Conservation (phyloP, 345 rosid genomes). For the Hibiscus tridactylites region DNA sequence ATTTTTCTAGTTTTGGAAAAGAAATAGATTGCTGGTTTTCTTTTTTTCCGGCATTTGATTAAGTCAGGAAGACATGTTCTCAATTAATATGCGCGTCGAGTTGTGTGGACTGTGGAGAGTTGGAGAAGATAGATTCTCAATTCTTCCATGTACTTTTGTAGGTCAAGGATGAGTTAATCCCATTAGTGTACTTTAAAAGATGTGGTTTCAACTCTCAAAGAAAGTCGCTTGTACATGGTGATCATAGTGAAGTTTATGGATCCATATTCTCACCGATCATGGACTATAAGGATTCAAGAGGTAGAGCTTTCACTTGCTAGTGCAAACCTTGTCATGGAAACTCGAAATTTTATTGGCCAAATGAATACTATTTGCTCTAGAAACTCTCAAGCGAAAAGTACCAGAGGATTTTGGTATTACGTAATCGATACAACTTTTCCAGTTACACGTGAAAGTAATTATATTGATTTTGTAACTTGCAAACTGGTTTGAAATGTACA, state of each 20-base stretch:
- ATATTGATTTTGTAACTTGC: background rate
- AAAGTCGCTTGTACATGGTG: background rate
- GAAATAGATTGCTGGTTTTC: background rate
- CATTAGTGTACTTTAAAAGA: background rate
- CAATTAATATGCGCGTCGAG: too few relatives aligned
- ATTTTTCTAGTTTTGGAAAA: background rate
- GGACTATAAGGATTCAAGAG: background rate
- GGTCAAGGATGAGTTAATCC: background rate
- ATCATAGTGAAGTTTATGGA: background rate
- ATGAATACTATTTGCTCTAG: background rate
- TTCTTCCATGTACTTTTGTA: background rate
- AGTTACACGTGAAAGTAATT: background rate
- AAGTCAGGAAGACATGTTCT: background rate
- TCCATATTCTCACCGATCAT: background rate
- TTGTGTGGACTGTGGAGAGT: background rate
- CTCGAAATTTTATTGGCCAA: background rate
- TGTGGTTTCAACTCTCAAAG: background rate
- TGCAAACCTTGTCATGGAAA: background rate
- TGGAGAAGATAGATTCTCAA: background rate
- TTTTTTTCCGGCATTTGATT: background rate
- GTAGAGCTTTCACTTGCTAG: background rate
- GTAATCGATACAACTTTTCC: background rate
- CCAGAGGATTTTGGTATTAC: background rate
- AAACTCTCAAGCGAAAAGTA: background rate
- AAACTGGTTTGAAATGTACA: background rate